Base-by-base conservation (phyloP, 371 early-diverging fungal genomes). In the Syncephalastrum racemosum region DNA sequence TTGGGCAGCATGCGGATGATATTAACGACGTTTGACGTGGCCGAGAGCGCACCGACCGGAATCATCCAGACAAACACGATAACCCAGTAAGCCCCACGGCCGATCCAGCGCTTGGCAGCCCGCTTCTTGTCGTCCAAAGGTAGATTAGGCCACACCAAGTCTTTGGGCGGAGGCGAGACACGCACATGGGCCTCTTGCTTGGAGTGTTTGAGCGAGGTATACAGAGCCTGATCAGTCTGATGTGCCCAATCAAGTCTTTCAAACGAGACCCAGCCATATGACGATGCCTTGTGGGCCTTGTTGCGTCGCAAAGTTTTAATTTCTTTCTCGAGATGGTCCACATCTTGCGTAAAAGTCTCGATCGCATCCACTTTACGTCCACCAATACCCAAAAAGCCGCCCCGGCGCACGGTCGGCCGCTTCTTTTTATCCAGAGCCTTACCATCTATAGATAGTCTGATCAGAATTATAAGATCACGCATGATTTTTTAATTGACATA, bases 141-240 rank as follows among this genome's bases (percentile, higher is more conserved):
- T 46, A 88, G 73, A 61, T 92, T 93, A 23, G 83, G 73, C 95
- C 95, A 94, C 40, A 92, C 81, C 27, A 94, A 75, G 65, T 93
- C 89, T 31, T 82, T 74, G 41, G 92, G 89, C 14, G 84, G 71
- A n/a, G 95, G 93, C 16, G 88, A 80, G 6, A 85, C 61, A 18
- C 77, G 75, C 13, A 86, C 65, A 5, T 61, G 46, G 14, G 67
- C 56, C 23, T 62, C 24, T 10, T 50, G 36, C 44, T 56, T 50
- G 24, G 50, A 19, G 2, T 52, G 49, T n/a, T 58, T 48, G 14
- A 54, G 49, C 25, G 46, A 42, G 18, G n/a, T 40, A 14, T 53
- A 12, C 4, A 76, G 43, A 0, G 63, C 48, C 13, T 56, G 60
- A 39, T 66, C 59, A 7, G 68, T 59, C 6, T 64, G 58, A 59